Percentiles rank a stretch among this genome's conserved stretches.
phyloP scores from a whole-genome alignment of 2,329 filamentous ascomycete genomes.

The Penicillium sp. region DNA sequence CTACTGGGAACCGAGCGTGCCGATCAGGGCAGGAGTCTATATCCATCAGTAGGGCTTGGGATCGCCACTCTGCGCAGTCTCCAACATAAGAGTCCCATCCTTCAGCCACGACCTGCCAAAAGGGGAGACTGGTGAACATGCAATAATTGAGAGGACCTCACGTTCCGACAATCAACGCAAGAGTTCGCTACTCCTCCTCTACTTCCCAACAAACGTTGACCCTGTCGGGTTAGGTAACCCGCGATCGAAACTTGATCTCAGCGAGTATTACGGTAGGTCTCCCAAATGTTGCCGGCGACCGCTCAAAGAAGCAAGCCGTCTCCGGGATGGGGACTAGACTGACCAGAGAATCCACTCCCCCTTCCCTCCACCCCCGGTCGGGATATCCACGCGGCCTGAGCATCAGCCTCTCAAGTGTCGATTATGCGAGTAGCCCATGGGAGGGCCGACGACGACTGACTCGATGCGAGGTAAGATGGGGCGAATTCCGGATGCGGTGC shows the following conservation, averaged over 20 bases:
- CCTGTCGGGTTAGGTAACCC: too few species aligned
- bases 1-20: too few species aligned
- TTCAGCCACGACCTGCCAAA: constrained; percentile 11
- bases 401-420: background rate
- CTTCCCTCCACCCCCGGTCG: background rate
- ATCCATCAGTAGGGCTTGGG: too few species aligned
- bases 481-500: constrained; percentile 1
- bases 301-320: background rate
- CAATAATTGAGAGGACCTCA: constrained; percentile 8
- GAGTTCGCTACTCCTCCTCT: too few species aligned
- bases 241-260: too few species aligned
- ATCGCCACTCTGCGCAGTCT: too few species aligned
- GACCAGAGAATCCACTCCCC: too few species aligned
- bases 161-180: too few species aligned
- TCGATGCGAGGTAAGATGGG: constrained; percentile 6
- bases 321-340: too few species aligned
- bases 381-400: background rate
- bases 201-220: too few species aligned
- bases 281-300: background rate
- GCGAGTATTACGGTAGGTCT: too few species aligned
- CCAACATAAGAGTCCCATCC: constrained; percentile 3
- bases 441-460: constrained; percentile 1
- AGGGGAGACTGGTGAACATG: constrained; percentile 13
- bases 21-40: too few species aligned
- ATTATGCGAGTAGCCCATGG: background rate